Conservation (phyloP, 1,284 basidiomycete species). For the Gymnopus androsaceus region DNA sequence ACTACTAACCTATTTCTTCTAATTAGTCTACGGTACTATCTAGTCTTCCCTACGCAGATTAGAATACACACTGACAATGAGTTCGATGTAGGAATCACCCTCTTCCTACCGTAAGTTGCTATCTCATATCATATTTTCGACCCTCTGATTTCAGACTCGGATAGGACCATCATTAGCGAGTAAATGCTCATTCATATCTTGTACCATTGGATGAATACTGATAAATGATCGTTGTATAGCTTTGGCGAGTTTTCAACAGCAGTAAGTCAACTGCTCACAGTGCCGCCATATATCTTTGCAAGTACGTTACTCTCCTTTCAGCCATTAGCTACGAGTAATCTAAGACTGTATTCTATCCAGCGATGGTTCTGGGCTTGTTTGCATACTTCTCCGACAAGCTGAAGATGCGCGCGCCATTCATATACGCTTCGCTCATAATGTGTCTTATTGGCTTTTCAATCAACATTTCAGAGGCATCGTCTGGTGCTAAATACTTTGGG, state of each 20-base stretch:
- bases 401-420: constrained; percentile 60
- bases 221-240: constrained; percentile 28
- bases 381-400: constrained; percentile 62
- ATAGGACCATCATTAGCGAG: constrained; percentile 64
- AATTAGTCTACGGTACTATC: constrained; percentile 18
- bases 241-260: constrained; percentile 56
- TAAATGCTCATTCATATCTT: constrained; percentile 26
- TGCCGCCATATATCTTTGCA: constrained; percentile 68
- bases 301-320: constrained; percentile 38
- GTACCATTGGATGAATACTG: not conserved
- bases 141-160: not conserved
- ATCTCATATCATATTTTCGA: not conserved
- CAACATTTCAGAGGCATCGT: constrained; percentile 50
- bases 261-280: constrained; percentile 66
- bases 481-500: constrained; percentile 64
- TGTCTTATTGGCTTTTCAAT: constrained; percentile 65
- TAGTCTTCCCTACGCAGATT: no score
- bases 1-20: not conserved
- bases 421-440: constrained; percentile 54
- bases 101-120: constrained; percentile 57
- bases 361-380: constrained; percentile 52
- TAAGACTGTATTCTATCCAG: constrained; percentile 31
- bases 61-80: no score
- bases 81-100: no score
- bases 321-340: not conserved